Evolutionary conservation across 257 asterid species (phyloP), one percentile per base, ranked within the genome.

Genomic region (Gentiana macrophylla): DNA sequence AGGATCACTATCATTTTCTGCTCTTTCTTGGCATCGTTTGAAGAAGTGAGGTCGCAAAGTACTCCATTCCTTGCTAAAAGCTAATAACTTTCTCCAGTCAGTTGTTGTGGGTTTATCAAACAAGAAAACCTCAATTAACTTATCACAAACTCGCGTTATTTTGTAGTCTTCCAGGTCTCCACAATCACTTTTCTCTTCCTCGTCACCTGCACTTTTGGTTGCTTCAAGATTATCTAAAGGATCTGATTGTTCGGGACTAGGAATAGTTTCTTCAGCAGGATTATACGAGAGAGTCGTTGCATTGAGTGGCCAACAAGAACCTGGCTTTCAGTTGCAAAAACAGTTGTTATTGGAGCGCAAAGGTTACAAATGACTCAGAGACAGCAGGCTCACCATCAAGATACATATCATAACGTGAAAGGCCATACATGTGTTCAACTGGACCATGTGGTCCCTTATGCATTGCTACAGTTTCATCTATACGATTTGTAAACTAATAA

Each of bases 51-150:
- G 95, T 9, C 91, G 75, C 66, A 92, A 78, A 69, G 49, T 66
- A 44, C 74, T 56, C 99, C 97, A 92, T 74, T 83, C 86, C 69
- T 76, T 81, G 84, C 97, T 92, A 66, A 83, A 88, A 53, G 79
- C 79, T 67, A 92, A 65, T 50, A 88, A 71, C 70, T 78, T 81
- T 76, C 94, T 77, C 99, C 99, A 92, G 65, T 88, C 97, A 60
- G 80, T 69, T 49, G 99, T 84, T 8, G 82, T 74, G 37, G 99
- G 89, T 78, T 85, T 88, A 72, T 92, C 97, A 47, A 88, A 80
- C 94, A 83, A 62, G 70, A 92, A 92, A 47, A 92, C 89, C 53
- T 72, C 84, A 61, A 92, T 88, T 52, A 92, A 75, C 63, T 85
- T 85, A 73, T 92, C 86, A 49, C 93, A 87, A 41, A 88, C 75